Evolutionary conservation across 192 early-diverging fungal species (phyloP), one percentile per base, ranked within the genome.

Genomic region (Anaeromyces robustus): DNA sequence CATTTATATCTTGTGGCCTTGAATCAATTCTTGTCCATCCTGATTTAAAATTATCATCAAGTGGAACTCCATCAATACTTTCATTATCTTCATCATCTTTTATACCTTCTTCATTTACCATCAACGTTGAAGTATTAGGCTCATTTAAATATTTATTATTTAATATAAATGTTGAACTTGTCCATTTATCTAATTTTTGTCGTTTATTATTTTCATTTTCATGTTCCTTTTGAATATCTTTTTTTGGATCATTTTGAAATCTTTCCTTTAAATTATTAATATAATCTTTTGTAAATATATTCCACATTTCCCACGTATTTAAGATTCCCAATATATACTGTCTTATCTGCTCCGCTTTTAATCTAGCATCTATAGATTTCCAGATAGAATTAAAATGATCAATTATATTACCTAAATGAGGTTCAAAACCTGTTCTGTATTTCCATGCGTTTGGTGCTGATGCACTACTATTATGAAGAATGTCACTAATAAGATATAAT

Each of bases 221-320:
- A 29, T 29, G 30, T 19, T 81, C 68, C 29, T 59, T 79, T 17
- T 77, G 80, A 6, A 43, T 30, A 12, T 86, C 81, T 22, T 79
- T 59, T 29, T 34, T 78, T 2, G 12, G 78, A 13, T 79, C 85
- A 84, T 28, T 89, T 87, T 82, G 83, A 80, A 94, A 92, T 11
- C 84, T 81, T 18, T 77, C 84, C 28, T 86, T 81, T 79, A 93
- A 83, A 43, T 87, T 84, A 43, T 90, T 92, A 37, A 90, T 89
- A 79, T 90, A 92, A 29, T 87, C 85, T 78, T 89, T 85, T 13
- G 94, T 92, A 84, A 95, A 98, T 26, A 98, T 88, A 85, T 93
- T 93, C 94, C 96, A 95, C 52, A 86, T 90, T 82, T 98, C 95
- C 96, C 95, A 98, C 19, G 94, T 92, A 7, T 85, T 86, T 43